Conservation (phyloP, 2,329 filamentous ascomycete species). For the Botrytis fragariae region DNA sequence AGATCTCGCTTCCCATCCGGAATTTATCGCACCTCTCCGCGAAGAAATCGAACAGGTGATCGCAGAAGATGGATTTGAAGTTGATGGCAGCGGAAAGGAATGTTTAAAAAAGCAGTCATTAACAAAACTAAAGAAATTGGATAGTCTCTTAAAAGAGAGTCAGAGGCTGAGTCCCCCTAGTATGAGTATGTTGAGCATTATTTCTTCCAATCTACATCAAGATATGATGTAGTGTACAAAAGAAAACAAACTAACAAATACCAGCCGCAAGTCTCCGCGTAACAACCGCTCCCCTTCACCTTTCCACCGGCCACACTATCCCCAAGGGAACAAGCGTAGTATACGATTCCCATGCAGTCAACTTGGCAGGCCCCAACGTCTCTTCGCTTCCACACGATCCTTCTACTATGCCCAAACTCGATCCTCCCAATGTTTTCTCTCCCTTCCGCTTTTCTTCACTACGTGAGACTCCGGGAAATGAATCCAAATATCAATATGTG, state of each 20-base stretch:
- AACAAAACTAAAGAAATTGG: conserved; percentile 39
- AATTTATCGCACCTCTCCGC: conserved; percentile 40
- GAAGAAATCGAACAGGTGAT: conserved; percentile 34
- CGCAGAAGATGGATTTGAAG: conserved; percentile 44
- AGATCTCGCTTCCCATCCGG: conserved; percentile 49
- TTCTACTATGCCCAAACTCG: background rate
- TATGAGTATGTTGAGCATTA: background rate
- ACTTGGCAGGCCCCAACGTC: background rate
- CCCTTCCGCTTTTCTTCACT: background rate
- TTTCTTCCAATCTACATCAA: background rate
- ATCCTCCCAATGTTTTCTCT: background rate
- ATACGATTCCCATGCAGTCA: background rate
- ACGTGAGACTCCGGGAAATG: background rate
- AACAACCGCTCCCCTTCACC: background rate
- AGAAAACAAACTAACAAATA: background rate
- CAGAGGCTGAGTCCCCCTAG: conserved; percentile 39
- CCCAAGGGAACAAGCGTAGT: background rate
- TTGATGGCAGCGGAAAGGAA: conserved; percentile 40
- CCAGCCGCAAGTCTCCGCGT: background rate
- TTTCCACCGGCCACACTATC: background rate
- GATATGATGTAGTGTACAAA: no score
- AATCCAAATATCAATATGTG: background rate
- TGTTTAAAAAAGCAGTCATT: conserved; percentile 37
- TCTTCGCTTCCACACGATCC: background rate
- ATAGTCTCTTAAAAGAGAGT: conserved; percentile 45